Evolutionary conservation across 2,329 filamentous ascomycete genomes (phyloP), one percentile per base, ranked within the genome.

Genomic region (Paecilomyces sp.): DNA sequence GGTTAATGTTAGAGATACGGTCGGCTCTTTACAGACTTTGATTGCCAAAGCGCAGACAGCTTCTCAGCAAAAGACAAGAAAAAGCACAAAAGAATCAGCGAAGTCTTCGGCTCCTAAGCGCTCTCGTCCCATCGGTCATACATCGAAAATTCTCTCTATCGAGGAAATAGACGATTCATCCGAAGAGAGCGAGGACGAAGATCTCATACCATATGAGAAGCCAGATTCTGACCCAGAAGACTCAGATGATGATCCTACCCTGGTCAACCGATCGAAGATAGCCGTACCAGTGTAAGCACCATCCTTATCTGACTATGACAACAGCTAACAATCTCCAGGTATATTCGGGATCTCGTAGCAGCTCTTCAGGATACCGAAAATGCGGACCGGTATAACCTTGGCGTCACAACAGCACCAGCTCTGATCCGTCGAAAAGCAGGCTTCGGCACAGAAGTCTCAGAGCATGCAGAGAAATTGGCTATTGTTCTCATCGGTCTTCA

Each of bases 191-290:
- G 85, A 87, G 54, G 83, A 86, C 33, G 85, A 88, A 15, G 89
- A 90, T 61, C 78, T 97, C 1, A 79, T 85, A 2, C 84, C 90
- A 0, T 96, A 97, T 66, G 84, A 85, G 13, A 97, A 96, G 72
- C 91, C 91, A 0, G 90, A 91, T 68, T 92, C 90, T 1, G 94
- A 99, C 65, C 83, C 86, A 0, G 91, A 95, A 70, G 94, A 99
- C 70, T 93, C 91, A 0, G 92, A 97, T 60, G 92, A 97, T 41
- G 95, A 99, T 67, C 88, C 94, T 4, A 96, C 92, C 0, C 79
- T 96, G 18, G 83, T 97, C 55, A 88, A 89, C 60, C 84, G 92
- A 13, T 87, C 94, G 73, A 97, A 94, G 67, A 85, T 88, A 24
- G 89, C 85, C 60, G 84, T 91, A 0, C 94, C 94, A 1, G 92